A percentile compares a stretch with the other conserved stretches of the same genome.
These are phyloP conservation scores for Penicillium tannophilum DNA, from an alignment of 495 filamentous ascomycete genomes.

Conservation along the genomic window DNA sequence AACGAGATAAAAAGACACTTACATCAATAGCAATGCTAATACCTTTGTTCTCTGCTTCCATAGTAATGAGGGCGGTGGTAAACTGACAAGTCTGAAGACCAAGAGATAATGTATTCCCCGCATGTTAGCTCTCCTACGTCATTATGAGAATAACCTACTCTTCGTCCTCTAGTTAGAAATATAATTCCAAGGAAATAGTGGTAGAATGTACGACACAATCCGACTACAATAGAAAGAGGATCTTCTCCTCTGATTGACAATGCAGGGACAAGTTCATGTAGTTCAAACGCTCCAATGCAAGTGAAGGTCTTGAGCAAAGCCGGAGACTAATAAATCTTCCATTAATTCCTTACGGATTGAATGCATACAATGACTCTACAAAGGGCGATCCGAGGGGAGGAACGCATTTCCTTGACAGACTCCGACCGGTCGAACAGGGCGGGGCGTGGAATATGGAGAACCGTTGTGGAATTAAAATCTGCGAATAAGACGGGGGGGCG, in stretches of 20 bases:
- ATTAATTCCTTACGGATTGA: background rate
- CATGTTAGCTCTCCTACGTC: background rate
- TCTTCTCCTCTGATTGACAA: too few relatives aligned
- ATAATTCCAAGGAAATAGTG: too few relatives aligned
- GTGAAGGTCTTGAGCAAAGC: background rate
- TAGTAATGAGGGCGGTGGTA: background rate
- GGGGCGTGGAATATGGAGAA: slow-evolving; percentile 31
- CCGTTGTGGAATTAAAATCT: slow-evolving; percentile 37
- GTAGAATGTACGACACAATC: too few relatives aligned
- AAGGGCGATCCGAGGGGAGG: slow-evolving; percentile 9
- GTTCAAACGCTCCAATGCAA: background rate
- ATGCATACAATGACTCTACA: slow-evolving; percentile 20
- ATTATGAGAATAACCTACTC: too few relatives aligned
- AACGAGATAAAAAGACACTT: background rate
- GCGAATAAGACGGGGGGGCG: slow-evolving; percentile 40
- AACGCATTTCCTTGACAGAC: slow-evolving; percentile 7
- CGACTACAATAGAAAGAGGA: too few relatives aligned
- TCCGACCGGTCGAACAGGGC: slow-evolving; percentile 34
- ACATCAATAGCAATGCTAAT: slow-evolving; percentile 34
- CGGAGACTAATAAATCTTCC: background rate
- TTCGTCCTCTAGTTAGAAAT: too few relatives aligned
- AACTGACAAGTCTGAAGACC: background rate
- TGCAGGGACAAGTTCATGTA: too few relatives aligned
- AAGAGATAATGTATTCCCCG: background rate
- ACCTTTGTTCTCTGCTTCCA: slow-evolving; percentile 15